phyloP scores from a whole-genome alignment of 768 basidiomycete species.

The Termitomyces sp. region DNA sequence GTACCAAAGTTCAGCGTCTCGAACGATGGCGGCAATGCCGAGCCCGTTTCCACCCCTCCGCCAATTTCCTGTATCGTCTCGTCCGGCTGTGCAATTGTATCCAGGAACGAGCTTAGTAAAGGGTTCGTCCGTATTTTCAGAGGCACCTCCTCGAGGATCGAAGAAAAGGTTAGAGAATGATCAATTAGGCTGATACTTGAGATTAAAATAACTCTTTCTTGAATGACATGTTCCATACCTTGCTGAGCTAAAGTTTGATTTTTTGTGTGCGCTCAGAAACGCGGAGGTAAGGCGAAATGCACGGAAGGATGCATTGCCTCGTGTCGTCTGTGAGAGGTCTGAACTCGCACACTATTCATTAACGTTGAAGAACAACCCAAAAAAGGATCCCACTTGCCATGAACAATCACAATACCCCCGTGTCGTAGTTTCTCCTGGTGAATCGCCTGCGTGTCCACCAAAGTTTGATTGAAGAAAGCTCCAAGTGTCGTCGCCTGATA shows the following conservation, averaged over 20 bases:
- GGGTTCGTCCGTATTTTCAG: slow-evolving; percentile 81
- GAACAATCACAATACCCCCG: slow-evolving; percentile 81
- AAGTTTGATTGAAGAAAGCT: slow-evolving; percentile 77
- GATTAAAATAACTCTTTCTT: slow-evolving; percentile 7
- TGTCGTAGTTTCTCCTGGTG: slow-evolving; percentile 85
- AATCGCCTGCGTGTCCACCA: slow-evolving; percentile 81
- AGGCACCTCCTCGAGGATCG: slow-evolving; percentile 83
- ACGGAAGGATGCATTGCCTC: slow-evolving; percentile 85
- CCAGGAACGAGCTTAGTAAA: slow-evolving; percentile 76
- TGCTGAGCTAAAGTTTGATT: slow-evolving; percentile 77
- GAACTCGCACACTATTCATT: neutral
- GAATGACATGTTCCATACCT: slow-evolving; percentile 50
- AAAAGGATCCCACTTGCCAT: slow-evolving; percentile 47
- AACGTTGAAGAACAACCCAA: neutral
- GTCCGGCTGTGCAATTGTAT: slow-evolving; percentile 52
- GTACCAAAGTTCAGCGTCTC: slow-evolving; percentile 69
- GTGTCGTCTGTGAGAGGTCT: slow-evolving; percentile 77
- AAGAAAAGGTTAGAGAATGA: slow-evolving; percentile 81
- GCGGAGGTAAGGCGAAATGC: slow-evolving; percentile 81
- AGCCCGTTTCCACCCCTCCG: slow-evolving; percentile 34
- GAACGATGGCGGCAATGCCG: slow-evolving; percentile 59
- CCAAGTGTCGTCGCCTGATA: slow-evolving; percentile 89
- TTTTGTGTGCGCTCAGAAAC: slow-evolving; percentile 82
- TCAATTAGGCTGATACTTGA: slow-evolving; percentile 58
- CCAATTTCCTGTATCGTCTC: slow-evolving; percentile 35